Base-by-base conservation (phyloP, 2,329 filamentous ascomycete genomes). In the Alternaria arbusti region DNA sequence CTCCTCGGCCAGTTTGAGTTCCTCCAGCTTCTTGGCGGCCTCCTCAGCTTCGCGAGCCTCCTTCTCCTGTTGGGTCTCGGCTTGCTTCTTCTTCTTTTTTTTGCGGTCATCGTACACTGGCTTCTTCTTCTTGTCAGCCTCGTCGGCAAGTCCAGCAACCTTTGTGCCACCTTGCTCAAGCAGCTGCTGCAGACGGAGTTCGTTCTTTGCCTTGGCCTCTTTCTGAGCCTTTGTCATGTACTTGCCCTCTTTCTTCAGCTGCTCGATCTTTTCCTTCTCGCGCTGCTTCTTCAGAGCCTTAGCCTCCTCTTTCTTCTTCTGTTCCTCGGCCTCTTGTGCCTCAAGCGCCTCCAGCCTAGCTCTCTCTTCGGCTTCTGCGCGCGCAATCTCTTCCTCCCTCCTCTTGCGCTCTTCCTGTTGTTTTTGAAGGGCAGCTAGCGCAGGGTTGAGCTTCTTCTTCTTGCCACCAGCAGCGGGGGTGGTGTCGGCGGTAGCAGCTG, bases 241-340 rank as follows among this genome's bases (percentile, higher is more conserved):
- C 76, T 93, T 95, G 78, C 93, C 93, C 79, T 94, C 92, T 79
- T 91, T 93, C 87, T 95, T 96, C 60, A 93, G 87, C 82, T 95
- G 90, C 77, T 96, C 93, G 64, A 95, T 90, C 81, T 88, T 92
- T 79, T 94, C 91, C 84, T 92, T 95, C 74, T 96, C 93, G 78
- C 88, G 93, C 74, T 93, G 91, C 85, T 95, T 96, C 86, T 92
- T 95, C 46, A 89, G 82, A 2, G 89, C 89, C 80, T 88, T 92
- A 55, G 89, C 88, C 75, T 95, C 93, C 73, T 92, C 91, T 69
- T 84, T 89, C 61, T 85, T 86, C 82, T 89, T 89, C 61, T 83
- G 79, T 73, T 94, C 92, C 78, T 95, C 93, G 9, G 85, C 88
- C 43, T 86, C 86, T 57, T 82, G 79, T 51, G 85, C 84, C 77